A percentile compares a stretch with the other conserved stretches of the same genome.
Conservation (phyloP, 1,284 basidiomycete genomes). For the Cerrena zonata region DNA sequence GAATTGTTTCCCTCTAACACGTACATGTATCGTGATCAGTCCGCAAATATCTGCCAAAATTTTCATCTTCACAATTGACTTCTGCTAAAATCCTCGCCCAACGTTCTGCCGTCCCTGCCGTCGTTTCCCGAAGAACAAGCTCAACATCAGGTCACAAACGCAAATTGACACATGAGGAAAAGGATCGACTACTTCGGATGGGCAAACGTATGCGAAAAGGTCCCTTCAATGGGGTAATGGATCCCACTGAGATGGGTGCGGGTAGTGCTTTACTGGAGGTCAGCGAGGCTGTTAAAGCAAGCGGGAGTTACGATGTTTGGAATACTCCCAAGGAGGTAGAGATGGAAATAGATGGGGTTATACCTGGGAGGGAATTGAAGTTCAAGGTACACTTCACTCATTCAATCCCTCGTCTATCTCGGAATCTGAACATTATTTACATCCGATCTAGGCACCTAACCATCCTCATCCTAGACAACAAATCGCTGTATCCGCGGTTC, state of each 20-base stretch:
- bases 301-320: constrained; percentile 76
- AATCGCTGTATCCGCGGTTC: constrained; percentile 63
- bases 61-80: constrained; percentile 54
- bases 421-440: constrained; percentile 6
- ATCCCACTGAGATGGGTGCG: constrained; percentile 55
- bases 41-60: constrained; percentile 50
- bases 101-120: constrained; percentile 81
- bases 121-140: constrained; percentile 44
- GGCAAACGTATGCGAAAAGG: constrained; percentile 65
- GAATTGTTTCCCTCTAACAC: constrained; percentile 41
- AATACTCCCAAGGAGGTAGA: constrained; percentile 22
- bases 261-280: constrained; percentile 60
- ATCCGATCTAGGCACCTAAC: constrained; percentile 40
- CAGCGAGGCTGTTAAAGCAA: constrained; percentile 63
- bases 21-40: constrained; percentile 43
- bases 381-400: constrained; percentile 44
- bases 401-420: constrained; percentile 4
- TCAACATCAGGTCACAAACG: constrained; percentile 30
- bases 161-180: constrained; percentile 53
- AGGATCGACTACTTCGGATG: constrained; percentile 68
- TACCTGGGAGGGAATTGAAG: constrained; percentile 24
- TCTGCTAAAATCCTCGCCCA: constrained; percentile 79
- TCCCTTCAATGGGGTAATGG: constrained; percentile 63
- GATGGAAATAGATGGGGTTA: constrained; percentile 2
- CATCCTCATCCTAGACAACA: constrained; percentile 41